Percentiles rank a stretch among this genome's conserved stretches.
phyloP scores from a whole-genome alignment of 2,329 filamentous ascomycete genomes.

The Ceratocystis eucalypticola region DNA sequence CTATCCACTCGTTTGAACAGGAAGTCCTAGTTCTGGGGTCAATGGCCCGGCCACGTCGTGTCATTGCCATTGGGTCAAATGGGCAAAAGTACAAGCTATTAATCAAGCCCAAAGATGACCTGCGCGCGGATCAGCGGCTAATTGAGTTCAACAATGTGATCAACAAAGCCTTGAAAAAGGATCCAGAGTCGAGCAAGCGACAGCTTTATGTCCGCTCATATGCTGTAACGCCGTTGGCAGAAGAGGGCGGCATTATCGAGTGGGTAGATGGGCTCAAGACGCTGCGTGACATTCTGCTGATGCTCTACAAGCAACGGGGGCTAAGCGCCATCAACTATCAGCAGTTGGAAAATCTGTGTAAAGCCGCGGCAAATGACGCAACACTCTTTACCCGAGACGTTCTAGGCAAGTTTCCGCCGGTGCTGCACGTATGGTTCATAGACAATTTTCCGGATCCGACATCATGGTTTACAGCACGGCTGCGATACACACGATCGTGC shows the following conservation, averaged over 20 bases:
- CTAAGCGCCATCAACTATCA: constrained; percentile 52
- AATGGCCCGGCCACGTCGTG: constrained; percentile 78
- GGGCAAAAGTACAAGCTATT: constrained; percentile 79
- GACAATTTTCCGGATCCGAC: constrained; percentile 89
- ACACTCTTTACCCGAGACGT: constrained; percentile 55
- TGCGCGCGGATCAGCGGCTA: constrained; percentile 90
- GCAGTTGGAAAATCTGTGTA: constrained; percentile 42
- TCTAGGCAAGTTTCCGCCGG: constrained; percentile 57
- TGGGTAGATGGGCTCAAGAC: constrained; percentile 97
- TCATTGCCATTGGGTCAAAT: constrained; percentile 79
- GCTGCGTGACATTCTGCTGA: constrained; percentile 76
- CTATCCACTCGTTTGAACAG: constrained; percentile 67
- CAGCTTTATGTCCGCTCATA: constrained; percentile 95
- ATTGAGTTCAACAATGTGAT: constrained; percentile 99
- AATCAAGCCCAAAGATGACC: constrained; percentile 95
- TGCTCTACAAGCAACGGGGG: constrained; percentile 61
- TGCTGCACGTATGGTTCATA: constrained; percentile 89
- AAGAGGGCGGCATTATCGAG: constrained; percentile 95
- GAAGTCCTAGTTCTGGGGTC: constrained; percentile 84
- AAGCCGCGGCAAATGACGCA: not conserved
- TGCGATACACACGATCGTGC: constrained; percentile 82
- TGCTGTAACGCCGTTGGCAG: constrained; percentile 88
- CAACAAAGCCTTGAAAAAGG: constrained; percentile 82
- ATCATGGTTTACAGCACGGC: constrained; percentile 76
- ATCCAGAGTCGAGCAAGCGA: constrained; percentile 78